phyloP scores from a whole-genome alignment of 1,139 yeast species.

The Yamadazyma friedrichii region DNA sequence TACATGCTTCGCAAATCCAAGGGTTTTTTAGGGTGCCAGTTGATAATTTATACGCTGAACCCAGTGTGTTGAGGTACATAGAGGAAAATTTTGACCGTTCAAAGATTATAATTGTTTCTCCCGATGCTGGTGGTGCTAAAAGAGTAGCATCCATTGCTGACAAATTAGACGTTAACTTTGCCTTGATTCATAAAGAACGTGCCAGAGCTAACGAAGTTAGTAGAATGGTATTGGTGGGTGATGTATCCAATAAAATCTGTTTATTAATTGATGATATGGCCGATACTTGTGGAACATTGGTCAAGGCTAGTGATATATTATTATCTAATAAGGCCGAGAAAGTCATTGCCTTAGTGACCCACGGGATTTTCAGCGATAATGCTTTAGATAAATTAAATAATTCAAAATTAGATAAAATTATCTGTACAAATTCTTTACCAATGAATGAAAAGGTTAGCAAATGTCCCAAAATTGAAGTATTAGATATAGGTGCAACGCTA shows the following conservation, averaged over 20 bases:
- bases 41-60: constrained; percentile 94
- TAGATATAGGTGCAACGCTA: constrained; percentile 84
- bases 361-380: constrained; percentile 86
- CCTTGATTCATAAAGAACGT: constrained; percentile 94
- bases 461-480: constrained; percentile 76
- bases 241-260: constrained; percentile 84
- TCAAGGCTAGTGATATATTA: constrained; percentile 91
- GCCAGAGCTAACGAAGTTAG: constrained; percentile 93
- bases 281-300: constrained; percentile 95
- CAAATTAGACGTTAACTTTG: constrained; percentile 86
- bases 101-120: constrained; percentile 85
- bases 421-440: constrained; percentile 95
- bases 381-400: constrained; percentile 83
- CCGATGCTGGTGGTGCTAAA: constrained; percentile 99
- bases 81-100: constrained; percentile 64
- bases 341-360: constrained; percentile 94
- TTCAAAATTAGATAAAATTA: constrained; percentile 74
- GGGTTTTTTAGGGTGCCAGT: constrained; percentile 97
- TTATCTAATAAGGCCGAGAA: constrained; percentile 76
- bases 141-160: constrained; percentile 97
- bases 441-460: constrained; percentile 68
- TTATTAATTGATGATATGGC: constrained; percentile 97
- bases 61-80: constrained; percentile 85
- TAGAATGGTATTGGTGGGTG: constrained; percentile 95
- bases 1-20: constrained; percentile 96